These are phyloP conservation scores for Colletotrichum sp. DNA, from an alignment of 2,329 filamentous ascomycete genomes.

Conservation along the genomic window DNA sequence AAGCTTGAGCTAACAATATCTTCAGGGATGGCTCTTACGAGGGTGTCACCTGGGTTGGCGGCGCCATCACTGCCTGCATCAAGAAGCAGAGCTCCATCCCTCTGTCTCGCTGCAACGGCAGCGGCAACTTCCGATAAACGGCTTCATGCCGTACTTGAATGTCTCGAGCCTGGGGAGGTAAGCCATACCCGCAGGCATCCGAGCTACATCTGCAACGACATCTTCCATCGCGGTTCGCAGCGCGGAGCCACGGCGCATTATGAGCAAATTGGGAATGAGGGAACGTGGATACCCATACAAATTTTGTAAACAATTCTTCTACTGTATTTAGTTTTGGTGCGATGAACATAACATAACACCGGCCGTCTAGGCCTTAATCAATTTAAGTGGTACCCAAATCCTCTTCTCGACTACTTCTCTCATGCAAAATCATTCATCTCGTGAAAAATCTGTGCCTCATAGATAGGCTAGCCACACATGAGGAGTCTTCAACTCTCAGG, in stretches of 20 bases:
- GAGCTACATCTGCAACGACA: not conserved
- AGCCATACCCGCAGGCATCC: not conserved
- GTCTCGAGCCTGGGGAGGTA: not conserved
- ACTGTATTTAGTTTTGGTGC: not conserved
- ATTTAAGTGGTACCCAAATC: not conserved
- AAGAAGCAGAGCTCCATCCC: conserved; percentile 6
- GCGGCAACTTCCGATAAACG: not conserved
- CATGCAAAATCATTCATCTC: not conserved
- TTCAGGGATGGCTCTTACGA: conserved; percentile 4
- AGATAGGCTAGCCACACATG: accelerated
- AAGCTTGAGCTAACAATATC: not conserved
- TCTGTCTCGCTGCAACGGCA: not conserved
- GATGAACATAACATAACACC: not conserved
- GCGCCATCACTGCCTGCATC: conserved; percentile 9
- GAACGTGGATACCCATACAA: not conserved
- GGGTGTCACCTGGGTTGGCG: conserved; percentile 5
- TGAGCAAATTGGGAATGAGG: not conserved
- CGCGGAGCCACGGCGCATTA: not conserved
- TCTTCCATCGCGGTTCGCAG: not conserved
- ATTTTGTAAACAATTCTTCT: not conserved
- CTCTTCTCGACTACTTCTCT: not conserved
- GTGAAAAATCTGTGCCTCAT: not conserved
- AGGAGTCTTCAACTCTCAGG: not conserved
- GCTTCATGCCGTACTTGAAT: not conserved
- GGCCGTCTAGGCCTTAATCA: not conserved